Evolutionary conservation across 148 eudicot genomes (phyloP).

Genomic region (Chenopodium suecicum): DNA sequence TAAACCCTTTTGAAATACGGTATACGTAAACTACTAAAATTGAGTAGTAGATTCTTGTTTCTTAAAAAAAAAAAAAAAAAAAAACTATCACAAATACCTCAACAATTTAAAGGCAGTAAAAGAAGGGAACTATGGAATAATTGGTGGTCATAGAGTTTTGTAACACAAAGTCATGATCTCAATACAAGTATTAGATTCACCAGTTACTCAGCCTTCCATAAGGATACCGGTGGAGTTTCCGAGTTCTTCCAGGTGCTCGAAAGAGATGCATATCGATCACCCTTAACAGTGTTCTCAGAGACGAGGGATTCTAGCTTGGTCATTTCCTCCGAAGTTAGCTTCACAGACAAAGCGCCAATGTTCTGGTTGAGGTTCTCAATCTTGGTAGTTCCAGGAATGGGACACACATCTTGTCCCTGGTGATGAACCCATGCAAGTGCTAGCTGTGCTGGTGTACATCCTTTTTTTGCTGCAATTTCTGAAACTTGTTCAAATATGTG

Average conservation of each 20-base stretch:
- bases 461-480: slow-evolving; percentile 15
- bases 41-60: no score
- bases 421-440: slow-evolving; percentile 33
- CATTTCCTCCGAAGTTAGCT: slow-evolving; percentile 24
- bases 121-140: no score
- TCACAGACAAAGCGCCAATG: slow-evolving; percentile 24
- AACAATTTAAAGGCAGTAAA: no score
- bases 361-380: slow-evolving; percentile 1
- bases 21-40: no score
- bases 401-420: slow-evolving; percentile 2
- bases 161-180: no score
- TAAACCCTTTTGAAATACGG: no score
- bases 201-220: no score
- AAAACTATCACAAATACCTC: no score
- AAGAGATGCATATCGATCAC: slow-evolving; percentile 6
- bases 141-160: no score
- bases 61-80: no score
- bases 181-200: no score
- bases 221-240: not conserved
- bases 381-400: no score
- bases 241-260: slow-evolving; percentile 14
- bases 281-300: slow-evolving; percentile 8
- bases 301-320: slow-evolving; percentile 25
- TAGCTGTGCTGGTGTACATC: slow-evolving; percentile 14
- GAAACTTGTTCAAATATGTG: slow-evolving; percentile 24